Conservation (phyloP, 2,329 filamentous ascomycete genomes). For the Stenocarpella maydis region DNA sequence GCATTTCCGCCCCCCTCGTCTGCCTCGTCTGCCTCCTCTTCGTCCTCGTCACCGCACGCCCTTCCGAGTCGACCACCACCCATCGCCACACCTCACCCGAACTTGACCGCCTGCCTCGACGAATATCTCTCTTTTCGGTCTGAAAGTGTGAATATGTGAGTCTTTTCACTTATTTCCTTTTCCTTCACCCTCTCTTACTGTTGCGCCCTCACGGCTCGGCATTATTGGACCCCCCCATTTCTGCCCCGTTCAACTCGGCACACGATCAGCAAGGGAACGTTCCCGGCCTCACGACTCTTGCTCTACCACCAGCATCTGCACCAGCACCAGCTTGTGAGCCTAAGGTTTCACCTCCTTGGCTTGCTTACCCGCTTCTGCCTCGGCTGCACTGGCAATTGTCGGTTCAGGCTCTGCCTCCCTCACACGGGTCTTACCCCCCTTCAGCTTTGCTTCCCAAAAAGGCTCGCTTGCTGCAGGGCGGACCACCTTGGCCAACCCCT, state of each 20-base stretch:
- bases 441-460: conserved; percentile 15
- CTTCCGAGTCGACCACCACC: conserved; percentile 13
- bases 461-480: neutral
- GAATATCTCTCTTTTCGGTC: neutral
- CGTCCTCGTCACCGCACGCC: neutral
- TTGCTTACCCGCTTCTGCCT: neutral
- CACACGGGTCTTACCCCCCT: neutral
- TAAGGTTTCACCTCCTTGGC: neutral
- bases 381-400: conserved; percentile 13
- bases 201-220: no score
- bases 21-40: neutral
- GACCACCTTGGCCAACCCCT: neutral
- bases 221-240: neutral
- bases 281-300: neutral
- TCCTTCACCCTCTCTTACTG: no score
- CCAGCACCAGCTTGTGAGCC: no score
- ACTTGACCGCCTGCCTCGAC: neutral
- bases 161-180: neutral
- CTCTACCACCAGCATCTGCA: neutral
- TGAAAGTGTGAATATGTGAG: conserved; percentile 30
- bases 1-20: neutral
- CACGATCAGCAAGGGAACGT: conserved; percentile 7
- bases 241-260: neutral
- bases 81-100: neutral
- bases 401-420: conserved; percentile 8